Evolutionary conservation across 1,139 yeast genomes (phyloP), one percentile per base, ranked within the genome.

Genomic region (Taiozyma onychis): DNA sequence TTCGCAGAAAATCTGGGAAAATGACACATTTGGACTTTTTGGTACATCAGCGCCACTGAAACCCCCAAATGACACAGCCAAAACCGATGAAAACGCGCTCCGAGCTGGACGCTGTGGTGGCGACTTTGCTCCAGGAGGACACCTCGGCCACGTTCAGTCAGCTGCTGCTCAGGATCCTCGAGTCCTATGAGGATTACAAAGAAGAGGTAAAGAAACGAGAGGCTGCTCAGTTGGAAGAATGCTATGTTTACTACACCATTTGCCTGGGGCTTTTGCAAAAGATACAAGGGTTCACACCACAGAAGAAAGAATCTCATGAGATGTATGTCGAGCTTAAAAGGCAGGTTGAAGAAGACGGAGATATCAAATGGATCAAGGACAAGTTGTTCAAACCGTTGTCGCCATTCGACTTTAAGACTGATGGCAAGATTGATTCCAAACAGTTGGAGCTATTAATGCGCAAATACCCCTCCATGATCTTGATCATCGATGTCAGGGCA

Each of bases 401-500:
- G 22, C 51, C 54, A 1, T 57, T 56, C 44, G 55, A 55, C 9
- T 47, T 48, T 44, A 49, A 49, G 30, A 46, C 50, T 32, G 48
- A 51, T 34, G 59, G 56, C 2, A 16, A 44, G 13, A 51, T 51
- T 21, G 49, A 46, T 26, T 43, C 55, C 3, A 47, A 41, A 32
- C 48, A 48, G 28, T 32, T 52, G 48, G 51, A 56, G 43, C 34
- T 63, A 55, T 24, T 60, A 51, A 18, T 54, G 35, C 45, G 57
- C 55, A 46, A 52, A 59, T 39, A 51, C 54, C 18, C 35, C 35
- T 43, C 57, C 39, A 54, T 57, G 5, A 56, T 81, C 14, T 69
- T 87, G 41, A 55, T 87, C 26, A 74, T 90, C 24, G 97, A 90
- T 63, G 75, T 82, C 44, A 73, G 97, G 54, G 72, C 81, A 14